Evolutionary conservation across 2,329 filamentous ascomycete genomes (phyloP).

Genomic region (Phialophora tarda): DNA sequence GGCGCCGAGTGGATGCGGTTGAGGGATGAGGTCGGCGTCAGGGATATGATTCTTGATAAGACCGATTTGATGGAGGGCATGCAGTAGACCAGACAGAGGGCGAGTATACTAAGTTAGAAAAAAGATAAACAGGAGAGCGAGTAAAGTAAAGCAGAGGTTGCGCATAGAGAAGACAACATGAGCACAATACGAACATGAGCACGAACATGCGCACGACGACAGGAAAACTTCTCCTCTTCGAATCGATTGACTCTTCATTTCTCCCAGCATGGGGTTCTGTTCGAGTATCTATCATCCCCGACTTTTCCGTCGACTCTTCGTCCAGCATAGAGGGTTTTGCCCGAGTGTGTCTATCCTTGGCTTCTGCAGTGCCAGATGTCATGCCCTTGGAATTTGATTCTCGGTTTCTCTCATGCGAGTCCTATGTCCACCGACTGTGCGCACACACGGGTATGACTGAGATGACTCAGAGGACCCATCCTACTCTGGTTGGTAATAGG

Average conservation of each 20-base stretch:
- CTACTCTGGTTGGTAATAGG: not conserved
- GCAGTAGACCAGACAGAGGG: slow-evolving; percentile 58
- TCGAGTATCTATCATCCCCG: not conserved
- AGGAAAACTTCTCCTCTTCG: not conserved
- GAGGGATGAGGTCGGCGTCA: slow-evolving; percentile 78
- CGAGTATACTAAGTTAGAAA: not conserved
- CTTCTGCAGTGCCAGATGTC: not conserved
- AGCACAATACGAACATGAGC: not conserved
- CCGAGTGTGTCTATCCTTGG: not conserved
- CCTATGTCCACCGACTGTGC: not conserved
- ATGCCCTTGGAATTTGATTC: not conserved
- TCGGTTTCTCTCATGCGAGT: not conserved
- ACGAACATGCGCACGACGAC: not conserved
- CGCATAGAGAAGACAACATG: not conserved
- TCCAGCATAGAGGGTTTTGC: not conserved
- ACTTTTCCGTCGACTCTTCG: not conserved
- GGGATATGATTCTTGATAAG: slow-evolving; percentile 88
- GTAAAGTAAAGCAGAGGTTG: not conserved
- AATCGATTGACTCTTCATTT: not conserved
- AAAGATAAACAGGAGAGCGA: too few relatives aligned
- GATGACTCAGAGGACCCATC: not conserved
- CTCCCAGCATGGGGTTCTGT: not conserved
- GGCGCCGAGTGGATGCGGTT: slow-evolving; percentile 88
- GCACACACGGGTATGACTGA: too few relatives aligned
- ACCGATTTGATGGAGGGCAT: slow-evolving; percentile 93